phyloP scores from a whole-genome alignment of 495 filamentous ascomycete genomes.

The Aspergillus saccharolyticus region DNA sequence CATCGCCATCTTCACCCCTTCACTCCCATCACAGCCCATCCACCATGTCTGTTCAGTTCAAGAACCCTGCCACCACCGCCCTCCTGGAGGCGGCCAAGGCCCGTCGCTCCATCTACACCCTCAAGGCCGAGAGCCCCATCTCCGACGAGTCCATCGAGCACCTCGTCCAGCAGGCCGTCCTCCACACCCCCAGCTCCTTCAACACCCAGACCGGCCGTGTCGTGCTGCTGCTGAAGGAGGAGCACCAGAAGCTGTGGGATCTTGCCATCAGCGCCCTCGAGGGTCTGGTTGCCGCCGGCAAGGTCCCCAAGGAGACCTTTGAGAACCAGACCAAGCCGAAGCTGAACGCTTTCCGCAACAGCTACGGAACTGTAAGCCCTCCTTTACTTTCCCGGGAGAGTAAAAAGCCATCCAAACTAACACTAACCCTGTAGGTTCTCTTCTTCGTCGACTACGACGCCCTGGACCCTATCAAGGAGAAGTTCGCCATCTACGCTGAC shows the following conservation, averaged over 20 bases:
- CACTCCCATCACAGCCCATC: background rate
- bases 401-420: no score
- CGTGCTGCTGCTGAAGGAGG: slow-evolving; percentile 44
- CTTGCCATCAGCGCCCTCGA: slow-evolving; percentile 40
- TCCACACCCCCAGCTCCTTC: slow-evolving; percentile 47
- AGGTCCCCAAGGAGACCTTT: slow-evolving; percentile 35
- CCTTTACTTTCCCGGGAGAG: no score
- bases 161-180: slow-evolving; percentile 41
- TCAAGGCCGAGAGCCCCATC: slow-evolving; percentile 43
- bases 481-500: slow-evolving; percentile 42
- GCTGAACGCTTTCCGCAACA: slow-evolving; percentile 38
- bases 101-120: slow-evolving; percentile 44
- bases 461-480: slow-evolving; percentile 37
- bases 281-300: slow-evolving; percentile 33
- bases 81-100: slow-evolving; percentile 38
- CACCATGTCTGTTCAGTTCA: slow-evolving; percentile 15
- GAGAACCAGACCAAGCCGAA: slow-evolving; percentile 39
- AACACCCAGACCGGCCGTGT: slow-evolving; percentile 50
- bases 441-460: slow-evolving; percentile 47
- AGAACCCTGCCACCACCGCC: slow-evolving; percentile 36
- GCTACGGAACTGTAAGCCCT: slow-evolving; percentile 47
- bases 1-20: background rate
- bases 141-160: slow-evolving; percentile 33
- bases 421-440: slow-evolving; percentile 29
- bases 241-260: slow-evolving; percentile 52